Conservation (phyloP, 2,329 filamentous ascomycete species). For the Trichoderma semiorbis region DNA sequence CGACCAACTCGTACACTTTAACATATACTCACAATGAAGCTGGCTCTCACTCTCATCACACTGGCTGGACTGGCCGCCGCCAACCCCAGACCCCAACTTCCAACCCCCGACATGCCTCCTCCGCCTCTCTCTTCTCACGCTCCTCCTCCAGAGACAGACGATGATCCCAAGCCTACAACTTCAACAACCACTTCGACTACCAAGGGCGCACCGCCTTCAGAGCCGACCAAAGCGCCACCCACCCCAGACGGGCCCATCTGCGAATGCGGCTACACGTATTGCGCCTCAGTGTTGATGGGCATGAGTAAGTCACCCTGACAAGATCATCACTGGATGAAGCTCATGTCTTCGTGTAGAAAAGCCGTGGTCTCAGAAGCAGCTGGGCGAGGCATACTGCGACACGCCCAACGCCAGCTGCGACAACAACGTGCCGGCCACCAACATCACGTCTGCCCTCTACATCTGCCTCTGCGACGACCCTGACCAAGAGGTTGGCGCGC, state of each 20-base stretch:
- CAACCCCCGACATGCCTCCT: constrained; percentile 23
- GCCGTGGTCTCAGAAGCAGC: constrained; percentile 33
- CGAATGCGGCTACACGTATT: constrained; percentile 43
- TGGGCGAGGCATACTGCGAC: constrained; percentile 36
- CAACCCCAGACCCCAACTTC: constrained; percentile 25
- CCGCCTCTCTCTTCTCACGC: constrained; percentile 25
- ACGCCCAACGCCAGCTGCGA: constrained; percentile 36
- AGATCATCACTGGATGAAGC: background rate
- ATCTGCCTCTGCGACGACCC: constrained; percentile 38
- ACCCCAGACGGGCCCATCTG: constrained; percentile 33
- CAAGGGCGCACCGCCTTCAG: constrained; percentile 17
- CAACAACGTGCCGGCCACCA: constrained; percentile 29
- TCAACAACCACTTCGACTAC: background rate
- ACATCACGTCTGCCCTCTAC: constrained; percentile 34
- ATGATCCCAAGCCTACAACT: constrained; percentile 21
- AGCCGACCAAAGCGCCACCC: constrained; percentile 21
- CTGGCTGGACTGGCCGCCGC: constrained; percentile 26
- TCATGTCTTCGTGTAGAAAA: constrained; percentile 25
- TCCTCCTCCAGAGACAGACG: constrained; percentile 4
- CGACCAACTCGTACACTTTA: background rate
- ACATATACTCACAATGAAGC: constrained; percentile 27
- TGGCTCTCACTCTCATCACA: constrained; percentile 23
- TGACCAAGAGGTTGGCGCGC: constrained; percentile 32
- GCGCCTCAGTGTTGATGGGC: constrained; percentile 36
- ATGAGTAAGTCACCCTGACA: constrained; percentile 31